Conservation (phyloP, 1,284 basidiomycete species). For the Neonothopanus nambi region DNA sequence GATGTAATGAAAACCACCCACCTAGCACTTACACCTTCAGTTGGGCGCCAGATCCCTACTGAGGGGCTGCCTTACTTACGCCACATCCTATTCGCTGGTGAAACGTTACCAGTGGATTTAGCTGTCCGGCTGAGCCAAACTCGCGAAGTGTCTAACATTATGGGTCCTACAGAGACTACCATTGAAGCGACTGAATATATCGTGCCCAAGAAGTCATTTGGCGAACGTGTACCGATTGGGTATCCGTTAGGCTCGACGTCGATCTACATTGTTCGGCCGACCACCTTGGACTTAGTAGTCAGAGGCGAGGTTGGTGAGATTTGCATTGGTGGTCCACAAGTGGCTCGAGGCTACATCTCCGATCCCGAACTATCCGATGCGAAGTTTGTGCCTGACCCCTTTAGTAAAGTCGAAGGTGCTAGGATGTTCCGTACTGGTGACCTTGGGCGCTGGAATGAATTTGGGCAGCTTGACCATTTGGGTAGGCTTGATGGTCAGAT, state of each 20-base stretch:
- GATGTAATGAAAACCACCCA: slow-evolving; percentile 2
- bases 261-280: slow-evolving; percentile 7
- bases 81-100: neutral
- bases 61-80: slow-evolving; percentile 4
- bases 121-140: slow-evolving; percentile 1
- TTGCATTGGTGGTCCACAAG: slow-evolving; percentile 9
- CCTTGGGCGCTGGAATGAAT: slow-evolving; percentile 8
- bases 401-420: neutral
- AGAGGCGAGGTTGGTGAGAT: slow-evolving; percentile 12
- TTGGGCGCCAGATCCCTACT: neutral
- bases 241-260: slow-evolving; percentile 2
- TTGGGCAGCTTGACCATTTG: slow-evolving; percentile 12
- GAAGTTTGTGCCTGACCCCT: slow-evolving; percentile 10
- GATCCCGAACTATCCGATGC: neutral
- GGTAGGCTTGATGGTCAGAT: slow-evolving; percentile 12
- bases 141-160: neutral
- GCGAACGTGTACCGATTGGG: slow-evolving; percentile 8
- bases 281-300: slow-evolving; percentile 4
- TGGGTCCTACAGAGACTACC: slow-evolving; percentile 9
- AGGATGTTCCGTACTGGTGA: slow-evolving; percentile 14
- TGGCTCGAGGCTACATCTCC: slow-evolving; percentile 15
- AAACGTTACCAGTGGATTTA: slow-evolving; percentile 11
- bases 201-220: neutral
- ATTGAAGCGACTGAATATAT: slow-evolving; percentile 6
- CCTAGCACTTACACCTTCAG: slow-evolving; percentile 1